phyloP scores from a whole-genome alignment of 2,329 filamentous ascomycete genomes.

The Setomelanomma holmii region DNA sequence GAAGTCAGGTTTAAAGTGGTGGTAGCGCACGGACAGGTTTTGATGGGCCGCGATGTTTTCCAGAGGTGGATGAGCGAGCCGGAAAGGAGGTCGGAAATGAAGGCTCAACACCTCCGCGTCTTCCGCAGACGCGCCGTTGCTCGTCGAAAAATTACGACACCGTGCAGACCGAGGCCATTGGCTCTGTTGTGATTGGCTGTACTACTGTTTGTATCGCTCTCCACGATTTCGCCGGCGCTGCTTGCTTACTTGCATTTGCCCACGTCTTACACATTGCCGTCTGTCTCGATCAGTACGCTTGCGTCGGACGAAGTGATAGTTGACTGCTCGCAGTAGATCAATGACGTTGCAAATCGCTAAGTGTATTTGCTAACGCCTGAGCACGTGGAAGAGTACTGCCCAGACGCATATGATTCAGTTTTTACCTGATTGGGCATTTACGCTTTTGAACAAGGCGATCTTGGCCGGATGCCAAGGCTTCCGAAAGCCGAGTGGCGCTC shows the following conservation, averaged over 20 bases:
- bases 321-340: too few species aligned
- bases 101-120: constrained; percentile 34
- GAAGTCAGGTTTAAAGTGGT: constrained; percentile 16
- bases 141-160: constrained; percentile 26
- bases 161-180: constrained; percentile 28
- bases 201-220: constrained; percentile 6
- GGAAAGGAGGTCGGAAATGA: constrained; percentile 40
- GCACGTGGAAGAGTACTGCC: neutral
- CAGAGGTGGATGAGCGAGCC: constrained; percentile 19
- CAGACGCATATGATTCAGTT: neutral
- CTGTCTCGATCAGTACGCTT: neutral
- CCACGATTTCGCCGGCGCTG: constrained; percentile 3
- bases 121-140: constrained; percentile 32
- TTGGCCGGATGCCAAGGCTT: constrained; percentile 9
- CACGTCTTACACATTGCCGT: constrained; percentile 8
- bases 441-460: neutral
- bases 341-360: too few species aligned
- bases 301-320: too few species aligned
- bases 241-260: constrained; percentile 13
- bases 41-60: constrained; percentile 35
- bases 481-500: constrained; percentile 6
- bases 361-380: too few species aligned
- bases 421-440: constrained; percentile 3
- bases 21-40: constrained; percentile 23
- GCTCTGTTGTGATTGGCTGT: constrained; percentile 21